phyloP scores from a whole-genome alignment of 164 flowering plant genomes.

The Amborella trichopoda region DNA sequence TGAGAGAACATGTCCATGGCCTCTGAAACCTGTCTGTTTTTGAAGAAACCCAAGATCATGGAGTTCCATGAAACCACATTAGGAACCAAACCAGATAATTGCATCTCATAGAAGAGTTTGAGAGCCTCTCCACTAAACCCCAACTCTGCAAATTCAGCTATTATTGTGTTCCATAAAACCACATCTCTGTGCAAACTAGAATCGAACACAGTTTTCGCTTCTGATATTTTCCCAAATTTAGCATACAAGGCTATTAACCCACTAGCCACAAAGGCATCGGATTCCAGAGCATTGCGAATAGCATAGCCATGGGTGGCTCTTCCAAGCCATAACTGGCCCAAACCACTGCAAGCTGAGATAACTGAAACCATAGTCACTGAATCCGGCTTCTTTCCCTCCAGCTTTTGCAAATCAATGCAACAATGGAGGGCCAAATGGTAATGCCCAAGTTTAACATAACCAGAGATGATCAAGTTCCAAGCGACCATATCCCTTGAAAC shows the following conservation, averaged over 20 bases:
- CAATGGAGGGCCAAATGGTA: conserved; percentile 29
- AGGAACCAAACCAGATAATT: conserved; percentile 40
- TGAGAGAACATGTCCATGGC: conserved; percentile 37
- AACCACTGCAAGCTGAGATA: conserved; percentile 32
- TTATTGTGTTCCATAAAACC: conserved; percentile 44
- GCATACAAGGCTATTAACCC: conserved; percentile 51
- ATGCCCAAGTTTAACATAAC: conserved; percentile 35
- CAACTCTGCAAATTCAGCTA: conserved; percentile 48
- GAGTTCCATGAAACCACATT: conserved; percentile 55
- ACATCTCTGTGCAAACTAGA: conserved; percentile 32
- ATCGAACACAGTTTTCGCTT: conserved; percentile 39
- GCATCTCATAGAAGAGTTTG: conserved; percentile 60
- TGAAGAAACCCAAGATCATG: conserved; percentile 42
- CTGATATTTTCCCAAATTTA: conserved; percentile 31
- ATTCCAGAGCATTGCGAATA: conserved; percentile 38
- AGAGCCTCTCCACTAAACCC: conserved; percentile 56
- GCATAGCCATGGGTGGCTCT: conserved; percentile 45
- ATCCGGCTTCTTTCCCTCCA: conserved; percentile 38
- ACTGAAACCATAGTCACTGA: conserved; percentile 54
- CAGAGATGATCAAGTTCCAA: conserved; percentile 65
- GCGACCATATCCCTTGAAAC: conserved; percentile 52
- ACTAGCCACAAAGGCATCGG: conserved; percentile 48
- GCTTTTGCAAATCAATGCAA: conserved; percentile 38
- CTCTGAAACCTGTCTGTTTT: conserved; percentile 29
- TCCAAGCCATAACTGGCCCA: conserved; percentile 34